Base-by-base conservation (phyloP, 1,139 yeast genomes). In the Suhomyces taliae region DNA sequence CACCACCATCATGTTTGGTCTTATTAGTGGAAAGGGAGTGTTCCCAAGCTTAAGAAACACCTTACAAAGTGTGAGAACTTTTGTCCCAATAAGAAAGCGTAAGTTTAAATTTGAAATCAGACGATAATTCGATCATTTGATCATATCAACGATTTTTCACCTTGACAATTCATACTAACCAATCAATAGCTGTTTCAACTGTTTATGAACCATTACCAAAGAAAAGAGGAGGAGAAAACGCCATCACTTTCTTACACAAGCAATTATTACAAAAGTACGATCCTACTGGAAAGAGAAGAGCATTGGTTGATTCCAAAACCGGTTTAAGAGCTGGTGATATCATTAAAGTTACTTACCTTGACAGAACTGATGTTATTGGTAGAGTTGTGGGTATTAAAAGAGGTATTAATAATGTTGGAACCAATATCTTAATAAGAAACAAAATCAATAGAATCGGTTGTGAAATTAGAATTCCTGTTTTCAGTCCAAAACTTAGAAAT, bases 251-350 rank as follows among this genome's bases (percentile, higher is more conserved):
- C 53, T 67, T 82, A 45, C 78, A 79, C 49, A 64, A 74, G 50
- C 75, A 79, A 49, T 76, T 84, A 46, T 71, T 76, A 43, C 65
- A 70, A 29, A 79, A 77, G 53, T 79, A 85, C 54, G 97, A 90
- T 62, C 87, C 91, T 24, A 70, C 79, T 6, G 95, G 93, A 7
- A 74, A 79, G 69, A 85, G 91, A 72, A 72, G 86, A 52, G 76
- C 78, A n/a, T 71, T 89, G 45, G 72, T 90, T 24, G 73, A 77
- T 49, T 54, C 66, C 7, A 52, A 55, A 15, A 74, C 75, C 47
- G 79, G 82, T n/a, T 71, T 90, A 37, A 77, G 87, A 52, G 79
- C 95, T 0, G 97, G 96, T 8, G 97, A 90, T 64, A 77, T 89
- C 37, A 82, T 90, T 38, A 82, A 88, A 55, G 86, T 90, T 10